phyloP scores from a whole-genome alignment of 768 basidiomycete species.

The Chalciporus chontae region DNA sequence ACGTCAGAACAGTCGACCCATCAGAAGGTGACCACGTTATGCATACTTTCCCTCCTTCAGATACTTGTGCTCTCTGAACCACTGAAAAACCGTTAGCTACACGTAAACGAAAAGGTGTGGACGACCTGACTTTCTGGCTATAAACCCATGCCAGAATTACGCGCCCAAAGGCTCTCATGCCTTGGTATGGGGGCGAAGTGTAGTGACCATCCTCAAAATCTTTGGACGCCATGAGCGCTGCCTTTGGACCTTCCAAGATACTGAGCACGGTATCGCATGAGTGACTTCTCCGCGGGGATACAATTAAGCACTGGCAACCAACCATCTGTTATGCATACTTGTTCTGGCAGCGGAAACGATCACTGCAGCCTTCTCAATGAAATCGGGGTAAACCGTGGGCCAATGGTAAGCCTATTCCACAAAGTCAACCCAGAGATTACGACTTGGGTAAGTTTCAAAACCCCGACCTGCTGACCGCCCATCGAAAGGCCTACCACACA shows the following conservation, averaged over 20 bases:
- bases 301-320: constrained; percentile 4
- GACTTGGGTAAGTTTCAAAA: not conserved
- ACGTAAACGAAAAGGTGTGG: constrained; percentile 75
- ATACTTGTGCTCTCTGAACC: constrained; percentile 48
- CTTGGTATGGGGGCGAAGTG: constrained; percentile 40
- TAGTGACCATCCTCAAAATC: constrained; percentile 55
- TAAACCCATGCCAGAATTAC: constrained; percentile 54
- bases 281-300: not conserved
- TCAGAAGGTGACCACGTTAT: not conserved
- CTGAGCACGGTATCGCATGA: constrained; percentile 23
- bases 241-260: constrained; percentile 55
- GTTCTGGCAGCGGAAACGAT: constrained; percentile 55
- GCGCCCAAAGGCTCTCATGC: constrained; percentile 53
- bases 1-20: not conserved
- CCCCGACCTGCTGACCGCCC: constrained; percentile 50
- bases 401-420: constrained; percentile 48
- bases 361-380: constrained; percentile 40
- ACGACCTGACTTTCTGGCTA: constrained; percentile 53
- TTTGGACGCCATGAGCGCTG: constrained; percentile 47
- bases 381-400: constrained; percentile 52
- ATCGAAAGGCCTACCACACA: constrained; percentile 55
- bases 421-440: not conserved
- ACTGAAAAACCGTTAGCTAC: constrained; percentile 24
- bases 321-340: constrained; percentile 54
- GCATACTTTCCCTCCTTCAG: constrained; percentile 38